These are phyloP conservation scores for Oryza brachyantha DNA, from an alignment of 176 grass and related monocot species.

Conservation along the genomic window DNA sequence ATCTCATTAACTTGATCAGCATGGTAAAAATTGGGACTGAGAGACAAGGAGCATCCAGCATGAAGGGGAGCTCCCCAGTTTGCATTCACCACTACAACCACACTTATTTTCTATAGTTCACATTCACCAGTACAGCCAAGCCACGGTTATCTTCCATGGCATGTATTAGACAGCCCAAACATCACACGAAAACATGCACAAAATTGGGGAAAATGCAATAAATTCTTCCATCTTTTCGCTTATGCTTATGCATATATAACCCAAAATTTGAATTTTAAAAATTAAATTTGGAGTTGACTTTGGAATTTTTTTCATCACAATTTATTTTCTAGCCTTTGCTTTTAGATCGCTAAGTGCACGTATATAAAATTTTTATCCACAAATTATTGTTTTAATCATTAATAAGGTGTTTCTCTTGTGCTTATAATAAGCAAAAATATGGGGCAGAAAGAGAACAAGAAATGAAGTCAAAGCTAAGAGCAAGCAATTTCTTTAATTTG, in stretches of 20 bases:
- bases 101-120: not conserved
- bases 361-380: too few relatives aligned
- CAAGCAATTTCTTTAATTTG: not conserved
- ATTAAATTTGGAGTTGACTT: too few relatives aligned
- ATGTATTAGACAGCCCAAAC: not conserved
- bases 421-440: too few relatives aligned
- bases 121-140: not conserved
- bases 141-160: not conserved
- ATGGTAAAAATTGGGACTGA: not conserved
- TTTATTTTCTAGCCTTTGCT: too few relatives aligned
- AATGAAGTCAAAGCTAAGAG: not conserved
- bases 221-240: too few relatives aligned
- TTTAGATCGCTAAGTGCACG: too few relatives aligned
- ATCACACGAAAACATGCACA: constrained; percentile 6
- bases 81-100: not conserved
- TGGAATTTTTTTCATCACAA: too few relatives aligned
- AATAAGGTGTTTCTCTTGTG: too few relatives aligned
- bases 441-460: not conserved
- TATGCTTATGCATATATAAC: too few relatives aligned
- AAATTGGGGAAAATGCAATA: not conserved
- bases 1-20: not conserved
- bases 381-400: too few relatives aligned
- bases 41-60: not conserved
- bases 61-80: not conserved
- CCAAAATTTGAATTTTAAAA: too few relatives aligned